A percentile compares a stretch with the other conserved stretches of the same genome.
Conservation (phyloP, 2,329 filamentous ascomycete genomes). For the Diplocarpon rosae region DNA sequence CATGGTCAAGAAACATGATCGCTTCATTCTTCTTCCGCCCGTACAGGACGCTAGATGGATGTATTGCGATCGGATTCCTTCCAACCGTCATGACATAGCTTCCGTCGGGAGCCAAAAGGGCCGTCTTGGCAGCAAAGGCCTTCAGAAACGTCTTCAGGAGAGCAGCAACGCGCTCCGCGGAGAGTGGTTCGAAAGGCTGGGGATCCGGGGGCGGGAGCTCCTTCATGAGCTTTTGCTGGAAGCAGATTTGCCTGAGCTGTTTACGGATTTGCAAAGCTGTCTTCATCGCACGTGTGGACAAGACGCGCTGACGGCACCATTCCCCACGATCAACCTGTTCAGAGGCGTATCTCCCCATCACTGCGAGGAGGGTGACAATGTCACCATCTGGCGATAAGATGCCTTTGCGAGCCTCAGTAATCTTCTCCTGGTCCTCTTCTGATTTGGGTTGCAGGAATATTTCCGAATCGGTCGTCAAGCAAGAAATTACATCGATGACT, state of each 20-base stretch:
- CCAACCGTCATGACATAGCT: conserved; percentile 50
- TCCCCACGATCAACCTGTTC: conserved; percentile 39
- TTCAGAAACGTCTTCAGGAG: conserved; percentile 51
- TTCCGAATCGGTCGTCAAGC: conserved; percentile 51
- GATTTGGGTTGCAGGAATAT: conserved; percentile 50
- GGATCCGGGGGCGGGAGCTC: conserved; percentile 37
- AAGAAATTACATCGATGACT: conserved; percentile 71
- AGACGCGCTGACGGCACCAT: conserved; percentile 47
- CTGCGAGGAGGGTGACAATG: conserved; percentile 51
- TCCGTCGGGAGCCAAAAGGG: conserved; percentile 46
- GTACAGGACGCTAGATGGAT: conserved; percentile 51
- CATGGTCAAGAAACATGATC: conserved; percentile 58
- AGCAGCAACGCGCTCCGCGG: conserved; percentile 41
- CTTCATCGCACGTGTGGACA: conserved; percentile 50
- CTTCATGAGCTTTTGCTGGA: conserved; percentile 37
- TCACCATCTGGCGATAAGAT: conserved; percentile 52
- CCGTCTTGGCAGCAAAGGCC: conserved; percentile 51
- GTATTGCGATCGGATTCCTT: conserved; percentile 49
- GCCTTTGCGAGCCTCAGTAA: conserved; percentile 43
- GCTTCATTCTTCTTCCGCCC: conserved; percentile 54
- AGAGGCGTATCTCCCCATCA: conserved; percentile 49
- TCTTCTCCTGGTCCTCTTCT: conserved; percentile 43
- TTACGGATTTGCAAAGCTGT: conserved; percentile 51
- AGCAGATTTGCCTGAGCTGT: conserved; percentile 47
- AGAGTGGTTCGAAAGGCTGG: conserved; percentile 42